Evolutionary conservation across 345 rosid species (phyloP).

Genomic region (Populus tremula): DNA sequence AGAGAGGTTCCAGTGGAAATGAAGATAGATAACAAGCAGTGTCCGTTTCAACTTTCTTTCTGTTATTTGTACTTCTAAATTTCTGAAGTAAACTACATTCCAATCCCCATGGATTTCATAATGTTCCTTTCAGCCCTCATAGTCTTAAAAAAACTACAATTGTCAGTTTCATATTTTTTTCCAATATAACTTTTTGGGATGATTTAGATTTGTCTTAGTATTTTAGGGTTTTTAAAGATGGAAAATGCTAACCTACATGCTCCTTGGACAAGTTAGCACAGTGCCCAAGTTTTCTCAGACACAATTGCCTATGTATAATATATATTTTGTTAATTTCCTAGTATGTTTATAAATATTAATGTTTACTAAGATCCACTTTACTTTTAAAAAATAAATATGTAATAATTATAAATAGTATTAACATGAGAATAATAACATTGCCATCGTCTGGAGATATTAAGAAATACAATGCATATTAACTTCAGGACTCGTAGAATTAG

Average conservation of each 20-base stretch:
- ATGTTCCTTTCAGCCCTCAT: neutral
- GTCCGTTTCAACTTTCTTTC: neutral
- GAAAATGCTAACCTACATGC: too few relatives aligned
- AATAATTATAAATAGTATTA: too few relatives aligned
- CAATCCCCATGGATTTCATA: neutral
- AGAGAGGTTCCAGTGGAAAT: neutral
- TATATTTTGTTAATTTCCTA: too few relatives aligned
- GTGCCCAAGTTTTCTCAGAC: too few relatives aligned
- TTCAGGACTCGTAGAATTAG: accelerated
- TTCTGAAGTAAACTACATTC: neutral
- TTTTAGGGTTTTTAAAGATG: neutral
- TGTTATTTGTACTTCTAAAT: neutral
- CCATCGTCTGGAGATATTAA: too few relatives aligned
- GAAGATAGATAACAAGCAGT: neutral
- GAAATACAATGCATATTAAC: too few relatives aligned
- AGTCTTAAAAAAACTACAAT: neutral
- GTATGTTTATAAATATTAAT: neutral
- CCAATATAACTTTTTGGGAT: neutral
- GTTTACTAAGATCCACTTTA: too few relatives aligned
- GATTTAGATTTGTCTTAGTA: neutral
- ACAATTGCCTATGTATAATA: too few relatives aligned
- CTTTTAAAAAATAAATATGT: too few relatives aligned
- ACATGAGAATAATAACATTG: too few relatives aligned
- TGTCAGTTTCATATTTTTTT: neutral
- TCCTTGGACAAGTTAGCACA: too few relatives aligned